Evolutionary conservation across 2,329 filamentous ascomycete species (phyloP).

Genomic region (Immersiporthe knoxdaviesiana): DNA sequence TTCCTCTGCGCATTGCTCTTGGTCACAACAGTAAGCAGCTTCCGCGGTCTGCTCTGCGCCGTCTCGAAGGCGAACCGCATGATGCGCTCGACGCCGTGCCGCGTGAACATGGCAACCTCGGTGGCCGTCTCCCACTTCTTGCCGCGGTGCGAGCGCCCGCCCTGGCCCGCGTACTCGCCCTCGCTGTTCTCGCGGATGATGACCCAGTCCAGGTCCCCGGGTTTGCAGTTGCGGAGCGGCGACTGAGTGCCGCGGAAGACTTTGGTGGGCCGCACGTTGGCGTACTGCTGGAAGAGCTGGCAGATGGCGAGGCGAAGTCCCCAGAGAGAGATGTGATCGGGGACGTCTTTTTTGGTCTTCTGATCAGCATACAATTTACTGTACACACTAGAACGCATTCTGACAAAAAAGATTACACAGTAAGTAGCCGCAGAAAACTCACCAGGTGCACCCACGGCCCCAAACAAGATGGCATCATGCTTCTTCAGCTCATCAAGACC

Average conservation of each 20-base stretch:
- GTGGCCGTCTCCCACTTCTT: constrained; percentile 63
- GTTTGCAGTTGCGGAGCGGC: constrained; percentile 52
- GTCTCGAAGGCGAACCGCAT: constrained; percentile 67
- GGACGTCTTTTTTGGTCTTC: constrained; percentile 49
- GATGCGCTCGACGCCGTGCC: constrained; percentile 61
- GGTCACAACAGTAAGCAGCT: constrained; percentile 64
- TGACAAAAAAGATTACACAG: not conserved
- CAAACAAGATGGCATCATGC: constrained; percentile 39
- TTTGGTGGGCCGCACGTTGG: constrained; percentile 65
- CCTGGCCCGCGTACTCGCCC: constrained; percentile 67
- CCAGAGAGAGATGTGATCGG: constrained; percentile 70
- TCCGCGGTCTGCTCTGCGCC: constrained; percentile 54
- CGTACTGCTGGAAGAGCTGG: constrained; percentile 66
- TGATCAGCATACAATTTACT: not conserved
- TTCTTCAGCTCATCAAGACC: constrained; percentile 56
- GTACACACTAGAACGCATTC: not conserved
- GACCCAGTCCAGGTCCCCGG: constrained; percentile 65
- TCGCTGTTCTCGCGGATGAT: constrained; percentile 69
- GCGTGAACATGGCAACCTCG: constrained; percentile 66
- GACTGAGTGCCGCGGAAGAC: constrained; percentile 62
- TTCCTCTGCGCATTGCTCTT: constrained; percentile 69
- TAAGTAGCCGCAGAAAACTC: constrained; percentile 8
- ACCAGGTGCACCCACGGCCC: constrained; percentile 38
- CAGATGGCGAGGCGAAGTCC: constrained; percentile 65
- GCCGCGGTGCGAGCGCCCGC: constrained; percentile 60